These are phyloP conservation scores for Taiwanofungus camphoratus DNA, from an alignment of 1,284 basidiomycete genomes.

Conservation along the genomic window DNA sequence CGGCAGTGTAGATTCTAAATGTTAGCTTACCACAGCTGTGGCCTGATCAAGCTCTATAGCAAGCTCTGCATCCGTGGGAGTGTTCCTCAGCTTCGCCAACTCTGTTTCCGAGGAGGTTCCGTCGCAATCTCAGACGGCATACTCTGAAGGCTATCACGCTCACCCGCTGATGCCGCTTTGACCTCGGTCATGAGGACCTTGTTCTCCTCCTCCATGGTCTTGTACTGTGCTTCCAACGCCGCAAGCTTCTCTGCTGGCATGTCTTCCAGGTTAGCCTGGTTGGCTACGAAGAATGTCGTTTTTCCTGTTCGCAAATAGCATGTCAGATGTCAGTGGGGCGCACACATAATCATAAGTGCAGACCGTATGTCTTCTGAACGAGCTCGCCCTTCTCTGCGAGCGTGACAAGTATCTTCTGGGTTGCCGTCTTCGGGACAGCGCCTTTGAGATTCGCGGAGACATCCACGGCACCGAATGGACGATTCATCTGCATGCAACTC, in stretches of 20 bases:
- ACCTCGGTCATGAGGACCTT: conserved; percentile 46
- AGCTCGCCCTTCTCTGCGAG: conserved; percentile 75
- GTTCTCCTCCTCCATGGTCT: conserved; percentile 54
- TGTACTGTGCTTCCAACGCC: conserved; percentile 49
- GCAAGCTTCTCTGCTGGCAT: conserved; percentile 55
- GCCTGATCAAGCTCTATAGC: conserved; percentile 40
- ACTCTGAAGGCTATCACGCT: neutral
- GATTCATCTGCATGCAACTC: conserved; percentile 52
- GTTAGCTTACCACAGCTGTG: conserved; percentile 35
- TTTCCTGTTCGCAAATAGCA: conserved; percentile 50
- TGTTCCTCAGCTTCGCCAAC: conserved; percentile 51
- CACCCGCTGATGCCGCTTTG: conserved; percentile 49
- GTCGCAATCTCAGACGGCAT: conserved; percentile 13
- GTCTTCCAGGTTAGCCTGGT: conserved; percentile 60
- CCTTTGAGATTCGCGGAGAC: conserved; percentile 85
- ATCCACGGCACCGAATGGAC: conserved; percentile 77
- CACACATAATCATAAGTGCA: conserved; percentile 17
- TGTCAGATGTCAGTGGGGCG: neutral
- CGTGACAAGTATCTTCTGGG: conserved; percentile 74
- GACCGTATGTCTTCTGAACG: conserved; percentile 76
- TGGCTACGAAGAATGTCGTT: conserved; percentile 76
- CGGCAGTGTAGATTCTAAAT: neutral
- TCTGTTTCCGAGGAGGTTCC: conserved; percentile 38
- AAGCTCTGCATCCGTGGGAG: conserved; percentile 68
- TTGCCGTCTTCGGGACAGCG: conserved; percentile 72